These are phyloP conservation scores for Aurinia saxatilis DNA, from an alignment of 345 rosid genomes.

Conservation along the genomic window DNA sequence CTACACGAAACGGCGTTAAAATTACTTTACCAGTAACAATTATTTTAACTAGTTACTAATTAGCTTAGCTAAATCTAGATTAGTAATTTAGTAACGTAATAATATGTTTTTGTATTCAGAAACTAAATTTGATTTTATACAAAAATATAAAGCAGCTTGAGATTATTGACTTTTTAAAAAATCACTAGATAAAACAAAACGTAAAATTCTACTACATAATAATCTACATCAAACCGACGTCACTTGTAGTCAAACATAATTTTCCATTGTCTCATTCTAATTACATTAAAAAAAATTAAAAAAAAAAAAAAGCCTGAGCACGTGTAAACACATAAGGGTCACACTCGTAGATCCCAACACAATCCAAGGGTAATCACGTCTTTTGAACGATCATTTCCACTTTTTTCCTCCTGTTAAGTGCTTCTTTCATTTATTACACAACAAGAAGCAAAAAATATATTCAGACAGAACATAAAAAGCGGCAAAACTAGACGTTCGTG, in stretches of 20 bases:
- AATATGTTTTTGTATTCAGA: no score
- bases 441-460: not conserved
- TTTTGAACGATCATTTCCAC: constrained; percentile 11
- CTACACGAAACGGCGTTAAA: no score
- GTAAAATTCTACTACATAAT: not conserved
- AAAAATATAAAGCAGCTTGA: no score
- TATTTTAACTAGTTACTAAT: no score
- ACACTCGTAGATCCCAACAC: constrained; percentile 9
- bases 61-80: no score
- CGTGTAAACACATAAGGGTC: constrained; percentile 44
- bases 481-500: no score
- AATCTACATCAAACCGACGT: not conserved
- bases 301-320: constrained; percentile 44
- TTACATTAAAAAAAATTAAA: no score
- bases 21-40: no score
- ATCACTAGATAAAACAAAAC: not conserved
- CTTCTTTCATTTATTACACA: constrained; percentile 26
- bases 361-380: constrained; percentile 16
- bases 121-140: no score
- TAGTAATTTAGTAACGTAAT: no score
- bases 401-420: constrained; percentile 19
- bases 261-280: no score
- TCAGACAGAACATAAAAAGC: constrained; percentile 2
- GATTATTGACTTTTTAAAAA: constrained; percentile 13
- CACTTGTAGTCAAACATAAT: constrained; percentile 3